phyloP scores from a whole-genome alignment of 148 eudicot species.

The Rhododendron williamsianum region DNA sequence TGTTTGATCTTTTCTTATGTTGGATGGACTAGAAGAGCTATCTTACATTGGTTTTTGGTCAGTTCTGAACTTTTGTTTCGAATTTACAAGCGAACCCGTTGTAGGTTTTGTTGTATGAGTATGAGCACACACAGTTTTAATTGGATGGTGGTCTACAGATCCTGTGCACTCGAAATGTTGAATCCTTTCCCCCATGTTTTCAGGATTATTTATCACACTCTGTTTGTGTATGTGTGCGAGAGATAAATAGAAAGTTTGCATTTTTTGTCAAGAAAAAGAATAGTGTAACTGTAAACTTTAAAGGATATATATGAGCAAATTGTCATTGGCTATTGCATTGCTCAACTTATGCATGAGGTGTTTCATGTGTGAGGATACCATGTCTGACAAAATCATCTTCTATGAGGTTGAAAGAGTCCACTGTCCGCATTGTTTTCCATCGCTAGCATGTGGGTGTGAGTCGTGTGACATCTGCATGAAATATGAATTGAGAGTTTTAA shows the following conservation, averaged over 20 bases:
- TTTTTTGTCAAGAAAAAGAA: background rate
- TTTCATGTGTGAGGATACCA: background rate
- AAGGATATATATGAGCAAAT: background rate
- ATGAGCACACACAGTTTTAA: background rate
- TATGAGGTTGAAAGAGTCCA: too few species aligned
- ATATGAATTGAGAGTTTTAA: background rate
- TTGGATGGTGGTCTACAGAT: background rate
- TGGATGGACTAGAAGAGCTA: background rate
- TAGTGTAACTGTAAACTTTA: background rate
- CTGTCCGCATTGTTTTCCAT: background rate
- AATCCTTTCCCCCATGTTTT: background rate
- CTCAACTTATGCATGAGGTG: background rate
- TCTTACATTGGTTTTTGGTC: background rate
- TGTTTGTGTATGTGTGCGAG: background rate
- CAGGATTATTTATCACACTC: background rate
- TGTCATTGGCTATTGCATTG: background rate
- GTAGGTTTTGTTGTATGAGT: background rate
- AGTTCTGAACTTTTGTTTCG: background rate
- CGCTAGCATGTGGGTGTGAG: background rate
- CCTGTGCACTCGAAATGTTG: background rate
- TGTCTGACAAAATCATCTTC: background rate
- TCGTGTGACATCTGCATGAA: background rate
- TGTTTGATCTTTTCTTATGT: background rate
- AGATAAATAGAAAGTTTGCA: background rate
- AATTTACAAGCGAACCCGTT: background rate